These are phyloP conservation scores for Coemansia guatemalensis DNA, from an alignment of 192 early-diverging fungal genomes.

Conservation along the genomic window DNA sequence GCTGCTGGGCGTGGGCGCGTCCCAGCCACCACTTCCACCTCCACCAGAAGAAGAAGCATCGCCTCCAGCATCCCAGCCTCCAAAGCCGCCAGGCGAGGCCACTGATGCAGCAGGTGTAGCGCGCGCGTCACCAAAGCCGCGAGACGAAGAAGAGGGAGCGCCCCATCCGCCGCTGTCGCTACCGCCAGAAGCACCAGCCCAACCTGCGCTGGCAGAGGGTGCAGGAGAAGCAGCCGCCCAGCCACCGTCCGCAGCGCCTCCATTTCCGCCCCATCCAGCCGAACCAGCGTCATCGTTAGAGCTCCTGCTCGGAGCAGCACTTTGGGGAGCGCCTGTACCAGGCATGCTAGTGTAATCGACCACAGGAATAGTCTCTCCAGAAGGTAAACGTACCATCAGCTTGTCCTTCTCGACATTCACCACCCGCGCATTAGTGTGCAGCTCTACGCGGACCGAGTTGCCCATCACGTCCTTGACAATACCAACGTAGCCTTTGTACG, in stretches of 20 bases:
- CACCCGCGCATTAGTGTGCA: conserved; percentile 85
- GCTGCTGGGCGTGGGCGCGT: conserved; percentile 46
- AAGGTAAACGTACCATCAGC: conserved; percentile 63
- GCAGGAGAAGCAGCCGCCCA: conserved; percentile 1
- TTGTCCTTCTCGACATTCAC: conserved; percentile 80
- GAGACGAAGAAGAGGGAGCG: conserved; percentile 15
- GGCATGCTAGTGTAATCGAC: conserved; percentile 24
- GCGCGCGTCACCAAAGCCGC: conserved; percentile 30
- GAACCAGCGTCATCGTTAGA: background rate
- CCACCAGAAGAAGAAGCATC: conserved; percentile 3
- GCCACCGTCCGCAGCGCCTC: conserved; percentile 7
- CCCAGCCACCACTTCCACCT: conserved; percentile 62
- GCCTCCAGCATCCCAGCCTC: conserved; percentile 50
- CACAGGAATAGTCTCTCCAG: conserved; percentile 56
- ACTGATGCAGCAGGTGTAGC: conserved; percentile 52
- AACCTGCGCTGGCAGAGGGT: too few species aligned
- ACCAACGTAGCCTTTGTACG: conserved; percentile 96
- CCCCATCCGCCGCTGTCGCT: conserved; percentile 9
- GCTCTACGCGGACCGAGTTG: conserved; percentile 75
- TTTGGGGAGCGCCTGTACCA: conserved; percentile 3
- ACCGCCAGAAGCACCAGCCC: too few species aligned
- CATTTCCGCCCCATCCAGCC: conserved; percentile 13
- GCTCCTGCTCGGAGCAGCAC: background rate
- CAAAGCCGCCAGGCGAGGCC: conserved; percentile 56
- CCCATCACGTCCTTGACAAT: conserved; percentile 88